A percentile compares a stretch with the other conserved stretches of the same genome.
Conservation (phyloP, 106 monocot species). For the Narthecium ossifragum region DNA sequence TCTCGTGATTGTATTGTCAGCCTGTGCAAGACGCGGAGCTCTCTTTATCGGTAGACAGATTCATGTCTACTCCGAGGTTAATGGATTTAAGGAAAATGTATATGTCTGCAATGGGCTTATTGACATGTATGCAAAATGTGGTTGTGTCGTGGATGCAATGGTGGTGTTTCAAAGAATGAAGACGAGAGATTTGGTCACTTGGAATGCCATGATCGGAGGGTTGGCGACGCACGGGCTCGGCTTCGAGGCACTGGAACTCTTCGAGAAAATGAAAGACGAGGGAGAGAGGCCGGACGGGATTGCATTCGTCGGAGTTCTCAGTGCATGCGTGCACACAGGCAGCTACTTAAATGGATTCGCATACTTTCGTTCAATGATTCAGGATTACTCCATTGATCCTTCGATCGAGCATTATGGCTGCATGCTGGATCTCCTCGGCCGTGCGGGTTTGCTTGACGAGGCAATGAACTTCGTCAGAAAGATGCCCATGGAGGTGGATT, state of each 20-base stretch:
- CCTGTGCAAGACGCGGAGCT: conserved; percentile 43
- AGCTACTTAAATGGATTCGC: conserved; percentile 30
- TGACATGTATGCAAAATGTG: conserved; percentile 77
- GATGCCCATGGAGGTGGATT: conserved; percentile 29
- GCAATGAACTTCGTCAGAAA: conserved; percentile 13
- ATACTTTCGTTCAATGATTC: conserved; percentile 37
- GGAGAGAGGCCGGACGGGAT: conserved; percentile 34
- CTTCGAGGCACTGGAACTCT: conserved; percentile 31
- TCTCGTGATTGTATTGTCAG: conserved; percentile 31
- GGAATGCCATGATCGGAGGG: conserved; percentile 44
- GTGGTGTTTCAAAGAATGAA: conserved; percentile 26
- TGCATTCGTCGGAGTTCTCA: conserved; percentile 38
- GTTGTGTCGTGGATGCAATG: conserved; percentile 36
- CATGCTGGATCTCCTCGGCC: conserved; percentile 34
- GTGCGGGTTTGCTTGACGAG: conserved; percentile 27
- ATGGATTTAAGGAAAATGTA: conserved; percentile 16
- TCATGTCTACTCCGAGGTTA: conserved; percentile 34
- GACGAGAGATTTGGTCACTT: conserved; percentile 40
- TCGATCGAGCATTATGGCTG: conserved; percentile 66
- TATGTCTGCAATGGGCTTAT: conserved; percentile 42
- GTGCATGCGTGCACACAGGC: conserved; percentile 54
- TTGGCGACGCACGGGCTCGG: conserved; percentile 43
- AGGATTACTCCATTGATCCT: conserved; percentile 27
- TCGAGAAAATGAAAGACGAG: conserved; percentile 20
- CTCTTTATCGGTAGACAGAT: conserved; percentile 37